Evolutionary conservation across 768 basidiomycete genomes (phyloP), one percentile per base, ranked within the genome.

Genomic region (Termitomyces sp.): DNA sequence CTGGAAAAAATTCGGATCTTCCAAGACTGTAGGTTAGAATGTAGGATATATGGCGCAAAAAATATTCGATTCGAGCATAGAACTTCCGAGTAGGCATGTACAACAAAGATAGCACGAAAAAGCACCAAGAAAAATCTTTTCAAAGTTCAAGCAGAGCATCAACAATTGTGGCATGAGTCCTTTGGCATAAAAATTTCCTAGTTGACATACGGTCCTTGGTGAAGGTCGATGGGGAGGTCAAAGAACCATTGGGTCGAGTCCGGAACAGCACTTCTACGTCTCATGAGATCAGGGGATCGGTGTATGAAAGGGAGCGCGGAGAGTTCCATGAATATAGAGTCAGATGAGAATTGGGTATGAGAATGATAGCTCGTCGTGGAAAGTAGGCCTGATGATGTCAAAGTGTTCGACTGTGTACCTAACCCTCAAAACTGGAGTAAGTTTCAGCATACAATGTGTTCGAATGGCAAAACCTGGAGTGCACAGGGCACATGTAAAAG

Each of bases 241-340:
- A 47, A 58, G 26, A 58, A 58, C 57, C 57, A 53, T 20, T 58
- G 52, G 16, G 57, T 53, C 16, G 57, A 58, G 57, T 58, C 57
- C n/a, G 57, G 52, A 40, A 53, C 12, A 43, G 57, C 51, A 33
- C 52, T 54, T 54, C 39, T 46, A 32, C 52, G 51, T 6, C 52
- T 37, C 52, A 42, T 53, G 36, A 59, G 55, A 18, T 59, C 58
- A 24, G 58, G 58, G 8, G 61, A 62, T 43, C 58, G 58, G 14
- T 54, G 27, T 12, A 62, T 34, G 26, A 59, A 62, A 26, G 58
- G 58, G 2, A 62, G 55, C 3, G 61, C 61, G 22, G 61, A 62
- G 20, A 62, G 55, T 40, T 48, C 51, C 61, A 62, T 59, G 26
- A 30, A 30, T 24, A 20, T 16, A 45, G 46, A 48, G 13, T 62